phyloP scores from a whole-genome alignment of 148 eudicot species.

The Silene conica region DNA sequence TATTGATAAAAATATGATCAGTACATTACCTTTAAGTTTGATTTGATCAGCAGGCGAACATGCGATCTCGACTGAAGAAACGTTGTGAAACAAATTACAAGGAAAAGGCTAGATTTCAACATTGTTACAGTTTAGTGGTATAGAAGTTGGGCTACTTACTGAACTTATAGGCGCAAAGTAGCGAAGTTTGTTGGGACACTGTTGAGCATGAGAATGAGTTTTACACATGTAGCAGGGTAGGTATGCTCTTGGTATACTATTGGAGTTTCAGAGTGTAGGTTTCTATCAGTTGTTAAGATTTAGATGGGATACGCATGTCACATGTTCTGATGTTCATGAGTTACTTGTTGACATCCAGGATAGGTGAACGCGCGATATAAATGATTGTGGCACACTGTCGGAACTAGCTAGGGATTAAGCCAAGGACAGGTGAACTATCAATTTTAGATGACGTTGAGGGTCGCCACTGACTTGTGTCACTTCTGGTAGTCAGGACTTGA shows the following conservation, averaged over 20 bases:
- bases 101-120: neutral
- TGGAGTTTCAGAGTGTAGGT: slow-evolving; percentile 3
- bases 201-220: neutral
- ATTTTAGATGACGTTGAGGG: too few species aligned
- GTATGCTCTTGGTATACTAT: slow-evolving; percentile 7
- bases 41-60: slow-evolving; percentile 6
- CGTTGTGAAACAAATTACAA: neutral
- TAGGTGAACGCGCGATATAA: too few species aligned
- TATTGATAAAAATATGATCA: neutral
- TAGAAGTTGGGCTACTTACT: neutral
- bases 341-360: too few species aligned
- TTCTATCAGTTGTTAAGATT: neutral
- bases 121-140: neutral
- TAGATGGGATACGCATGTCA: too few species aligned
- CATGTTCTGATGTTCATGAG: too few species aligned
- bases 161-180: neutral
- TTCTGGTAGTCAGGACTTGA: too few species aligned
- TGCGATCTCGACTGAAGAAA: slow-evolving; percentile 2
- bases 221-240: neutral
- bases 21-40: neutral
- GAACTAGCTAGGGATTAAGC: too few species aligned
- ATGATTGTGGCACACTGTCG: too few species aligned
- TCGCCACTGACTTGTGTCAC: too few species aligned
- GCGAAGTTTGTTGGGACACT: neutral
- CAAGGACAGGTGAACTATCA: too few species aligned